Base-by-base conservation (phyloP, 768 basidiomycete genomes). In the Nidularia pulvinata region DNA sequence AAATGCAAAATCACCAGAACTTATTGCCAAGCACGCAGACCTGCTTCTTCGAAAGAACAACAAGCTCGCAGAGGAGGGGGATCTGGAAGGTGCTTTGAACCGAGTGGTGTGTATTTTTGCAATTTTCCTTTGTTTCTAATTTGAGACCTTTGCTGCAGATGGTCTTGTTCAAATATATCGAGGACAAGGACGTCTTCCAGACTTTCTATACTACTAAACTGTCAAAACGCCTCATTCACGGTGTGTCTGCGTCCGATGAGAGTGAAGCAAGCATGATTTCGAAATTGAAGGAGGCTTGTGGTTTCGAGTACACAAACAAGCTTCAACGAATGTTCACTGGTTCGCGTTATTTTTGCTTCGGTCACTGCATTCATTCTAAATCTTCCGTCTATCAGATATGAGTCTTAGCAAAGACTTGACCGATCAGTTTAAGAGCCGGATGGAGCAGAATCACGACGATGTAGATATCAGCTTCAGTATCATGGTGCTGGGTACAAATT, bases 131-230 rank as follows among this genome's bases (percentile, higher is more conserved):
- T 60, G 13, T 59, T 71, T 36, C 61, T 66, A 13, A 70, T 43
- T 19, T 54, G 16, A 50, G 25, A 10, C 65, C 60, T 51, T 50
- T 70, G 10, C 42, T 58, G 5, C 64, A 98, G 96, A 97, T 98
- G 95, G 80, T 92, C 11, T 75, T 98, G 48, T 97, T 99, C 89
- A 95, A 95, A 68, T 98, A 97, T 71, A 89, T 98, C 61, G 93
- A 95, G 67, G 95, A 98, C 78, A 97, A 97, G 76, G 96, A 99
- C 59, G 93, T 98, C 10, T 99, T 98, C 85, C 95, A 96, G 66
- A 91, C 91, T 14, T 98, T 96, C 80, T 98, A 99, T 74, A 91
- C 89, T 13, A 96, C 93, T 57, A 95, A 93, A 69, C 73, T 98
- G 22, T 92, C 92, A 35, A 92, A 91, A 66, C 93, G 96, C 56